Evolutionary conservation across 305 asterid species (phyloP), one percentile per base, ranked within the genome.

Genomic region (Fraxinus sp.): DNA sequence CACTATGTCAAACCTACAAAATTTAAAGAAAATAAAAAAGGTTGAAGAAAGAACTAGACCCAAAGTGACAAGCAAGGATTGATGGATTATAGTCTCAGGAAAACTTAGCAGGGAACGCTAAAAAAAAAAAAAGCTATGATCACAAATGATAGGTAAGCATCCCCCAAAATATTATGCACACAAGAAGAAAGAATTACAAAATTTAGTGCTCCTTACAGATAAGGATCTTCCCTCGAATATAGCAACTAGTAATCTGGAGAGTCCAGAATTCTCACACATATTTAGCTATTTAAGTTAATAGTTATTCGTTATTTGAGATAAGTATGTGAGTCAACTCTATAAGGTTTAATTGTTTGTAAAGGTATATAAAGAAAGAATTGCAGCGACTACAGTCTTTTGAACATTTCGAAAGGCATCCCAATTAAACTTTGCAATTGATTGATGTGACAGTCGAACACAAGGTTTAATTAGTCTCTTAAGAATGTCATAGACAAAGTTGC

Each of bases 351-450:
- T 73, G 80, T 28, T 82, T 79, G 28, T 59, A 77, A 10, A 32
- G 49, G 64, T 30, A 81, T 77, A 68, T 14, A 46, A 59, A 73
- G 36, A 22, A 84, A 77, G 28, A 80, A 71, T 55, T 81, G 59
- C 78, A 81, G 68, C 49, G 83, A 71, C 26, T 49, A 70, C 41
- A 30, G 37, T 49, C 33, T 20, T 80, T 70, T 37, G 26, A 73
- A 85, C 37, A 37, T 46, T 74, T 75, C 9, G 66, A 57, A 79
- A 85, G 49, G 77, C 72, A 9, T 35, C n/a, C 36, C 26, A 75
- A 85, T 26, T 64, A 1, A 22, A 64, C 71, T 68, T 75, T 75
- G 57, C 32, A 20, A 85, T 28, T 76, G 71, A 33, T 75, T 77
- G 66, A 71, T 36, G 75, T 33, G 14, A 10, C n/a, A 77, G 13